Percentiles rank a stretch among this genome's conserved stretches.
These are phyloP conservation scores for Elymus sibiricus DNA, from an alignment of 176 grass and related monocot genomes.

Conservation along the genomic window DNA sequence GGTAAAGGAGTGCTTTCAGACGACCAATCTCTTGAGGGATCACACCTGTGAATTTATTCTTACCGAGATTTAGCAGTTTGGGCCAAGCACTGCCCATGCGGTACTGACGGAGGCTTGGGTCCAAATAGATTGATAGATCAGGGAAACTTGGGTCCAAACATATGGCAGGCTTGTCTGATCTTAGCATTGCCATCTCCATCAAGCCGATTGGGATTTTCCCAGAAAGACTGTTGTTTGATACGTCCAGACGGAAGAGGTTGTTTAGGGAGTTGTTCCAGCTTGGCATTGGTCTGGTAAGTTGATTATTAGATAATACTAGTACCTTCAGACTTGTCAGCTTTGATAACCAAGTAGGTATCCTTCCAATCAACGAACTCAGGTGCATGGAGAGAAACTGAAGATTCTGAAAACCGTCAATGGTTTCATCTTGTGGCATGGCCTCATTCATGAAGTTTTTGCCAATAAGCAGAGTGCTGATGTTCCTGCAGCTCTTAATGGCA, in stretches of 20 bases:
- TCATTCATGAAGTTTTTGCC: too few relatives aligned
- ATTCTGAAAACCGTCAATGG: too few relatives aligned
- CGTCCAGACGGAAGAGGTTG: neutral
- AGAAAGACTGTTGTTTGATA: neutral
- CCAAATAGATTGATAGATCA: neutral
- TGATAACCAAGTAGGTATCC: too few relatives aligned
- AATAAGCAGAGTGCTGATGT: too few relatives aligned
- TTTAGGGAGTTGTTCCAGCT: too few relatives aligned
- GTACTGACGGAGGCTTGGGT: neutral
- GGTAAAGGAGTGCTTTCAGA: neutral
- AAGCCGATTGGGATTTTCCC: neutral
- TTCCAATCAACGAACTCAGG: too few relatives aligned
- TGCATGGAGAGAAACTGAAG: too few relatives aligned
- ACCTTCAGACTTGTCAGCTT: too few relatives aligned
- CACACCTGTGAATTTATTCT: neutral
- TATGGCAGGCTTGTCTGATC: neutral
- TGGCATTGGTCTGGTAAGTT: too few relatives aligned
- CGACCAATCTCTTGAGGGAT: neutral
- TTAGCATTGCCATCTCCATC: neutral
- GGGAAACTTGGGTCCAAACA: neutral
- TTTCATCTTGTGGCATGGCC: too few relatives aligned
- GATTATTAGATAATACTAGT: too few relatives aligned
- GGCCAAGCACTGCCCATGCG: neutral
- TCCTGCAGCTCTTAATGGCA: too few relatives aligned
- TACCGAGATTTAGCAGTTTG: neutral